Evolutionary conservation across 2,329 filamentous ascomycete genomes (phyloP).

Genomic region (Fusarium coffeatum): DNA sequence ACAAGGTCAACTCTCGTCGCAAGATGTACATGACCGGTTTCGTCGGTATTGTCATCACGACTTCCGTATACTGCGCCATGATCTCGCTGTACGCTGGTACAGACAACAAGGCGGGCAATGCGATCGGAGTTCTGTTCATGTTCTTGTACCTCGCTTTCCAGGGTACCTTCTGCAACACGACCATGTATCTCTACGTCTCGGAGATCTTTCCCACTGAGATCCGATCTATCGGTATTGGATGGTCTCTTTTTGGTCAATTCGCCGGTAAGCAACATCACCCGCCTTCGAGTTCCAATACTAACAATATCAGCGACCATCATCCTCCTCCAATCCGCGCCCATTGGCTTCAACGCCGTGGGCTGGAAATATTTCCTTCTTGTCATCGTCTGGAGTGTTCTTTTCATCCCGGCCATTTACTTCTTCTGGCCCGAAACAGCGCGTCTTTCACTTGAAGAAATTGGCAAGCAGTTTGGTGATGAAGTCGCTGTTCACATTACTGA

Average conservation of each 20-base stretch:
- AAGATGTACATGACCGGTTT: slow-evolving; percentile 56
- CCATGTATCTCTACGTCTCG: slow-evolving; percentile 55
- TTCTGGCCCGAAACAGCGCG: slow-evolving; percentile 49
- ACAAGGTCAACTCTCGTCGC: slow-evolving; percentile 61
- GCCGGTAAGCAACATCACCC: slow-evolving; percentile 44
- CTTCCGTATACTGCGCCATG: slow-evolving; percentile 50
- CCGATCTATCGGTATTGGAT: slow-evolving; percentile 63
- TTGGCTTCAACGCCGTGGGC: slow-evolving; percentile 55
- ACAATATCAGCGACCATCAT: slow-evolving; percentile 53
- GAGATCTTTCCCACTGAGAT: slow-evolving; percentile 60
- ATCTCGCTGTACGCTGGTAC: slow-evolving; percentile 53
- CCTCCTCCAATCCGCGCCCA: slow-evolving; percentile 56
- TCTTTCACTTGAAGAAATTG: slow-evolving; percentile 57
- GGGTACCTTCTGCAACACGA: slow-evolving; percentile 55
- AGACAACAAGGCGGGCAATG: slow-evolving; percentile 53
- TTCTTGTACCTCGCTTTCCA: slow-evolving; percentile 63
- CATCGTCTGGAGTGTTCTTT: slow-evolving; percentile 55
- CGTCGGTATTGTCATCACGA: slow-evolving; percentile 55
- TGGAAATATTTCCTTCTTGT: slow-evolving; percentile 65
- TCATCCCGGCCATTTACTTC: slow-evolving; percentile 49
- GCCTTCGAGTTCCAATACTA: fast-evolving
- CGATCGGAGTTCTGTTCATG: slow-evolving; percentile 56
- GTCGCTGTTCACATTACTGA: slow-evolving; percentile 60
- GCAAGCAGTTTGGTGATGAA: slow-evolving; percentile 58
- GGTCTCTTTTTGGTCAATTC: slow-evolving; percentile 63